These are phyloP conservation scores for Silene uniflora DNA, from an alignment of 148 eudicot species.

Conservation along the genomic window DNA sequence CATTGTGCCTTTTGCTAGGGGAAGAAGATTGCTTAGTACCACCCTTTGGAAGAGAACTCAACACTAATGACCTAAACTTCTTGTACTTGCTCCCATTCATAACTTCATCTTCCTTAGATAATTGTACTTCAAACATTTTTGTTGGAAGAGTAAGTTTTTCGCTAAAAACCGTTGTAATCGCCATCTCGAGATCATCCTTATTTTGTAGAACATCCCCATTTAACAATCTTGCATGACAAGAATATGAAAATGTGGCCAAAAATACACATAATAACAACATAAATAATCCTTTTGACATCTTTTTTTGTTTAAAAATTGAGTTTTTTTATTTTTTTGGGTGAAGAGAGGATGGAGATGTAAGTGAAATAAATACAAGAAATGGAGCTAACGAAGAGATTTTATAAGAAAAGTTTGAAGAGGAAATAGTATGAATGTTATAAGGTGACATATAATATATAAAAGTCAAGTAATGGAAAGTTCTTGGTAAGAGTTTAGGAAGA, in stretches of 20 bases:
- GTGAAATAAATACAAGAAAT: slow-evolving; percentile 15
- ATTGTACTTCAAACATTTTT: background rate
- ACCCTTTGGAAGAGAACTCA: slow-evolving; percentile 29
- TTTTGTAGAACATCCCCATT: background rate
- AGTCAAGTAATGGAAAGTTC: slow-evolving; percentile 21
- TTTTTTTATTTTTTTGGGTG: background rate
- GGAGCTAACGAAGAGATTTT: background rate
- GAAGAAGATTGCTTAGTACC: slow-evolving; percentile 14
- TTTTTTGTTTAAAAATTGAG: background rate
- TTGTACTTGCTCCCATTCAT: background rate
- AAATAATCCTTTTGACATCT: slow-evolving; percentile 15
- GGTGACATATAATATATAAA: background rate
- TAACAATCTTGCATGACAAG: slow-evolving; percentile 29
- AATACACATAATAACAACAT: background rate
- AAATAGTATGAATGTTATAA: slow-evolving; percentile 6
- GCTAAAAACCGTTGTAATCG: background rate
- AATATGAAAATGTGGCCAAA: slow-evolving; percentile 1
- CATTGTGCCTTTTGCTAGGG: slow-evolving; percentile 29
- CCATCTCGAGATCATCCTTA: background rate
- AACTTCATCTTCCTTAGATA: background rate
- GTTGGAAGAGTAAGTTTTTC: slow-evolving; percentile 4
- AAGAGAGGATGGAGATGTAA: background rate
- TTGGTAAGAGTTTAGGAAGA: background rate
- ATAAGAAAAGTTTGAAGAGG: slow-evolving; percentile 17
- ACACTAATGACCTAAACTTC: slow-evolving; percentile 25